phyloP scores from a whole-genome alignment of 179 eudicot genomes.

The Spinacia oleracea region DNA sequence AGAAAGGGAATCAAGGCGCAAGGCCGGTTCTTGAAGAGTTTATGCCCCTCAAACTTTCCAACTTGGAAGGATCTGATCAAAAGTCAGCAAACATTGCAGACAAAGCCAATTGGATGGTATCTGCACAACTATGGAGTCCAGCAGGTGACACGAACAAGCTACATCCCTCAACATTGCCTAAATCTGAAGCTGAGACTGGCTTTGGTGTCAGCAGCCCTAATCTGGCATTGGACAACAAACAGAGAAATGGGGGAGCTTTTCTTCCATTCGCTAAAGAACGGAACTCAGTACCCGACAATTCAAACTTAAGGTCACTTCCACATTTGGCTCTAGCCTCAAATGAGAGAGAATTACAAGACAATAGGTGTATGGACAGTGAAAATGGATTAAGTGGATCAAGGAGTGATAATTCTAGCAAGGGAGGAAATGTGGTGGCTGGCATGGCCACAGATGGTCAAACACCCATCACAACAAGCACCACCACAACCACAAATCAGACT shows the following conservation, averaged over 20 bases:
- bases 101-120: slow-evolving; percentile 54
- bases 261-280: slow-evolving; percentile 50
- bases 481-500: slow-evolving; percentile 34
- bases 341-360: slow-evolving; percentile 54
- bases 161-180: slow-evolving; percentile 31
- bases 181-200: slow-evolving; percentile 31
- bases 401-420: slow-evolving; percentile 27
- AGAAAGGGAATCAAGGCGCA: slow-evolving; percentile 42
- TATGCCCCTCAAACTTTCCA: slow-evolving; percentile 41
- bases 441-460: slow-evolving; percentile 33
- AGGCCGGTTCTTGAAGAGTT: slow-evolving; percentile 48
- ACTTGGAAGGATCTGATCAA: slow-evolving; percentile 37
- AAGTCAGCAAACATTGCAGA: slow-evolving; percentile 35
- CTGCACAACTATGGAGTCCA: slow-evolving; percentile 54
- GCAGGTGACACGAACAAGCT: slow-evolving; percentile 37
- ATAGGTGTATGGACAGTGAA: slow-evolving; percentile 36
- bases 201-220: slow-evolving; percentile 39
- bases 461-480: slow-evolving; percentile 22
- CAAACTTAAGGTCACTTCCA: slow-evolving; percentile 21
- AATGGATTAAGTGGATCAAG: slow-evolving; percentile 32
- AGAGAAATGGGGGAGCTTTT: slow-evolving; percentile 50
- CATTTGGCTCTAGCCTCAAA: slow-evolving; percentile 61
- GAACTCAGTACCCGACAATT: slow-evolving; percentile 4
- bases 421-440: slow-evolving; percentile 16
- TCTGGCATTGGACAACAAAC: slow-evolving; percentile 52